phyloP scores from a whole-genome alignment of 305 asterid species.

The Fraxinus latifolia region DNA sequence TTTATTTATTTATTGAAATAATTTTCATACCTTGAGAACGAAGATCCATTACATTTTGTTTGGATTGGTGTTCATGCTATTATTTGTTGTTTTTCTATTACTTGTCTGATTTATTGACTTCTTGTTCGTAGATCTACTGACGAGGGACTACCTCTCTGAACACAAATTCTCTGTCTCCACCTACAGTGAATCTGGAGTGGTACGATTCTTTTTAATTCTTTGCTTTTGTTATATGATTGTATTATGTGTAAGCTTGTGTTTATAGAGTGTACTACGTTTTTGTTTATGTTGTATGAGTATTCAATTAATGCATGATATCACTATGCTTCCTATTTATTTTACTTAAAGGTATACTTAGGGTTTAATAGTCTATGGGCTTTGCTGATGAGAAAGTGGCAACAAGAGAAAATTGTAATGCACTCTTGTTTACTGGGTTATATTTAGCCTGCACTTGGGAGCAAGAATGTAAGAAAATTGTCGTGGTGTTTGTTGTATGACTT shows the following conservation, averaged over 20 bases:
- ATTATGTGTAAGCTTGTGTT: background rate
- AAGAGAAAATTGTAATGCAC: background rate
- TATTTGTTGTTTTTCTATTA: background rate
- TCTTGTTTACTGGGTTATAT: background rate
- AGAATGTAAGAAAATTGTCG: background rate
- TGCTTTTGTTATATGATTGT: background rate
- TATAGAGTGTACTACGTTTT: background rate
- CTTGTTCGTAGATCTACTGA: slow-evolving; percentile 59
- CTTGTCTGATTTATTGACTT: background rate
- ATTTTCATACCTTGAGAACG: background rate
- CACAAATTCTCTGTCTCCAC: slow-evolving; percentile 80
- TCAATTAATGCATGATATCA: background rate
- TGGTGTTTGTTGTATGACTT: background rate
- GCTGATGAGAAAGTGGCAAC: background rate
- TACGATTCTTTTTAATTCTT: slow-evolving; percentile 21
- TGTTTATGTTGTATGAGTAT: background rate
- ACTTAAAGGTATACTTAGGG: background rate
- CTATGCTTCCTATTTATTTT: background rate
- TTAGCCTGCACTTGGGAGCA: slow-evolving; percentile 1
- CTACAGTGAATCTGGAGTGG: slow-evolving; percentile 75
- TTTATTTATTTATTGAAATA: background rate
- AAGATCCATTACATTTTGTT: background rate
- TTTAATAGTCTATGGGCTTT: background rate
- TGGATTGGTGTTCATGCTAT: background rate
- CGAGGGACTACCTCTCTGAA: slow-evolving; percentile 76